A percentile compares a stretch with the other conserved stretches of the same genome.
Conservation (phyloP, 2,329 filamentous ascomycete genomes). For the Arthrobotrys conoides region DNA sequence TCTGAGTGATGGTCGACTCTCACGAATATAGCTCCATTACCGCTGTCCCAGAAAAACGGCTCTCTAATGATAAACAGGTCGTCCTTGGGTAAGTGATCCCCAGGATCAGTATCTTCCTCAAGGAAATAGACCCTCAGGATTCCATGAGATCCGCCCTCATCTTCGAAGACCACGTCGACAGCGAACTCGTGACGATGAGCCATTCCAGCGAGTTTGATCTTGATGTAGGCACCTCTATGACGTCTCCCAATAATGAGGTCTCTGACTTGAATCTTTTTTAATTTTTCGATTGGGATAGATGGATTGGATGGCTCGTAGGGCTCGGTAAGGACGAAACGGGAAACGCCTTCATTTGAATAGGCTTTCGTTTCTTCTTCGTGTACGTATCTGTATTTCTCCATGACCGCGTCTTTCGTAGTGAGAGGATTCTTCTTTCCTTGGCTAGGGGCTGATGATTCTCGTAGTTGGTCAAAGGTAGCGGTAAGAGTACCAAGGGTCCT, state of each 20-base stretch:
- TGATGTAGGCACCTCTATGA: constrained; percentile 40
- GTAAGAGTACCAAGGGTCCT: constrained; percentile 1
- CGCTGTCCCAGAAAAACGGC: constrained; percentile 43
- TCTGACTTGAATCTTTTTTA: constrained; percentile 49
- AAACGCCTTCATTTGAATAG: background rate
- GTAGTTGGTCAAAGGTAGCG: background rate
- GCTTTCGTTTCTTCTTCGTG: background rate
- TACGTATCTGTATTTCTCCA: background rate
- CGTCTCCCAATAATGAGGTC: constrained; percentile 43
- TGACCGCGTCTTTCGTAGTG: constrained; percentile 25
- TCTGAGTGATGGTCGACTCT: constrained; percentile 52
- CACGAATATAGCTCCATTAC: constrained; percentile 8
- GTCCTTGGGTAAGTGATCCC: background rate
- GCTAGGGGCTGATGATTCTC: background rate
- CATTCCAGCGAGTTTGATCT: constrained; percentile 6
- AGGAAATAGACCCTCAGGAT: constrained; percentile 47
- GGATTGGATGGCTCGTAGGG: constrained; percentile 44
- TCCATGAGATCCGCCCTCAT: constrained; percentile 41
- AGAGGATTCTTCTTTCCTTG: constrained; percentile 35
- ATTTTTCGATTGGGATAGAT: constrained; percentile 35
- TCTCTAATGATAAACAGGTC: constrained; percentile 33
- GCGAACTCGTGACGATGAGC: constrained; percentile 13
- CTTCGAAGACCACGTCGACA: constrained; percentile 37
- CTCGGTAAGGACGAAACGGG: constrained; percentile 33
- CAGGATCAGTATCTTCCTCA: constrained; percentile 1